A percentile compares a stretch with the other conserved stretches of the same genome.
These are phyloP conservation scores for Cordia subcordata DNA, from an alignment of 257 asterid genomes.

Conservation along the genomic window DNA sequence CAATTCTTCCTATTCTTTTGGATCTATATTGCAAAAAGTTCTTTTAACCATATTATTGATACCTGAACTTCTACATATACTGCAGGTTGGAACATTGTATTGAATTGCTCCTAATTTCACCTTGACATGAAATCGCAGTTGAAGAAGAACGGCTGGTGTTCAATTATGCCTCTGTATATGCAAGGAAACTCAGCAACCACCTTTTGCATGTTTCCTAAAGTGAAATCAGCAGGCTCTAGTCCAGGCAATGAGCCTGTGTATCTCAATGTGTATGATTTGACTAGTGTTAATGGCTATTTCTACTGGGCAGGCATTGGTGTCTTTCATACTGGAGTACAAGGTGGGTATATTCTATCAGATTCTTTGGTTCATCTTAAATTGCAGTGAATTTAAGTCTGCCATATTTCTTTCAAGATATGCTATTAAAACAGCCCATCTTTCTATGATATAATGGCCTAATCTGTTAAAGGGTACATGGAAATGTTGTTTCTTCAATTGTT, in stretches of 20 bases:
- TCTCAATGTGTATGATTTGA: conserved; percentile 81
- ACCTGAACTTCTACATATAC: not conserved
- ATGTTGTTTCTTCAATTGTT: too few species aligned
- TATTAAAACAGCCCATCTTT: too few species aligned
- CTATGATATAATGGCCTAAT: too few species aligned
- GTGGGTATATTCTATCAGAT: conserved; percentile 26
- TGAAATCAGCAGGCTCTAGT: conserved; percentile 36
- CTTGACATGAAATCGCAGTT: conserved; percentile 45
- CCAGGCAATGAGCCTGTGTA: conserved; percentile 54
- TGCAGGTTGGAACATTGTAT: conserved; percentile 41
- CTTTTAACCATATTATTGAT: too few species aligned
- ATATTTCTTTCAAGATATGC: too few species aligned
- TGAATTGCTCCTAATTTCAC: conserved; percentile 30
- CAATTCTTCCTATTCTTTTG: not conserved
- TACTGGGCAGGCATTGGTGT: conserved; percentile 91
- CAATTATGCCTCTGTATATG: conserved; percentile 46
- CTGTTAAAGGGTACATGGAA: too few species aligned
- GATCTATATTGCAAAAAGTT: not conserved
- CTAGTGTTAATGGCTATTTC: conserved; percentile 61
- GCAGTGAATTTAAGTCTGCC: not conserved
- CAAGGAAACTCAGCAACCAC: conserved; percentile 37
- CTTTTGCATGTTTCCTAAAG: conserved; percentile 54
- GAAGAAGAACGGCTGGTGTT: conserved; percentile 44
- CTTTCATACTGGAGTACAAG: conserved; percentile 93
- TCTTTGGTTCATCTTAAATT: conserved; percentile 10